These are phyloP conservation scores for Discostella stelligera DNA, from an alignment of 352 stramenopile genomes.

Conservation along the genomic window DNA sequence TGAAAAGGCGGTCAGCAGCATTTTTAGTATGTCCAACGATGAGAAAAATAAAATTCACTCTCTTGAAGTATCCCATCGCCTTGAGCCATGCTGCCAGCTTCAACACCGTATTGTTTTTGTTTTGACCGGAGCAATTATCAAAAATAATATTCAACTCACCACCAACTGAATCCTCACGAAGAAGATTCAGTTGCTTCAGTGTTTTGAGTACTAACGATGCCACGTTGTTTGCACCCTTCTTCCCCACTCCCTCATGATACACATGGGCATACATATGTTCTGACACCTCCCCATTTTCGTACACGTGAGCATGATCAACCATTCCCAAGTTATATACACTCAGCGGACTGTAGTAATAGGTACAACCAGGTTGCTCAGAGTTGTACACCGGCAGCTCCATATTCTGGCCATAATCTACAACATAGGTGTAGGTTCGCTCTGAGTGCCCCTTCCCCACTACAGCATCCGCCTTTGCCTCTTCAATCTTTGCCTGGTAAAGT, in stretches of 20 bases:
- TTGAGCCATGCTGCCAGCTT: conserved; percentile 10
- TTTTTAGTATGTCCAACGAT: conserved; percentile 21
- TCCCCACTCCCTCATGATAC: too few species aligned
- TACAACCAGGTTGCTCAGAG: conserved; percentile 14
- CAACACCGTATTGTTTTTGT: conserved; percentile 28
- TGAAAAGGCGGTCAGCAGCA: not conserved
- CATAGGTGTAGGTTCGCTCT: conserved; percentile 8
- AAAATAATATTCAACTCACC: too few species aligned
- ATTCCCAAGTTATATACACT: conserved; percentile 34
- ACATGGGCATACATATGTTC: conserved; percentile 19
- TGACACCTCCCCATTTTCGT: not conserved
- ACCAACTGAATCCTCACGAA: too few species aligned
- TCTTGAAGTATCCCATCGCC: conserved; percentile 25
- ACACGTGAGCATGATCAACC: conserved; percentile 15
- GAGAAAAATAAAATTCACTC: conserved; percentile 34
- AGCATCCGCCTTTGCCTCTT: not conserved
- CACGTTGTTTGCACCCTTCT: conserved; percentile 12
- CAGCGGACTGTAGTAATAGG: conserved; percentile 27
- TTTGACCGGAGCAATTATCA: conserved; percentile 19
- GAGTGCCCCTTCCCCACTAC: not conserved
- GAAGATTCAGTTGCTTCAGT: not conserved
- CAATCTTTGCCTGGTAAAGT: conserved; percentile 5
- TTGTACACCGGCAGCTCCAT: conserved; percentile 30
- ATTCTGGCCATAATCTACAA: not conserved
- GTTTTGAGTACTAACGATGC: conserved; percentile 17